Conservation (phyloP, 345 rosid species). For the Citrus medica region DNA sequence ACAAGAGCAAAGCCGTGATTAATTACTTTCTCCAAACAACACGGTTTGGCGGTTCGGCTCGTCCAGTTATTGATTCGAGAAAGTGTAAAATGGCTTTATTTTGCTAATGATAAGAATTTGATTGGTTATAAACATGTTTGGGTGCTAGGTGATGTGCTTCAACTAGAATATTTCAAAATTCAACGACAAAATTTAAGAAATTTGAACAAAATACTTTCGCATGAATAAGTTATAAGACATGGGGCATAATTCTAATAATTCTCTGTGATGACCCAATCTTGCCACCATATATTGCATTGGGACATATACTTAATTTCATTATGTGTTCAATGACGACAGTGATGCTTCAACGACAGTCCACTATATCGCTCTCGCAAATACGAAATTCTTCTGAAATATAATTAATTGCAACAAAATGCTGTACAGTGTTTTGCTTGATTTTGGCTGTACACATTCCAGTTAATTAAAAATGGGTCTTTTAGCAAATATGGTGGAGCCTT, state of each 20-base stretch:
- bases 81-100: neutral
- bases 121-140: neutral
- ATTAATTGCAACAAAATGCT: neutral
- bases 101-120: neutral
- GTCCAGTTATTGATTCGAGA: neutral
- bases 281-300: neutral
- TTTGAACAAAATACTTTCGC: neutral
- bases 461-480: neutral
- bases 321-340: slow-evolving; percentile 17
- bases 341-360: neutral
- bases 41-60: neutral
- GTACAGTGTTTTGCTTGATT: neutral
- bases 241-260: slow-evolving; percentile 1
- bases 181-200: slow-evolving; percentile 24
- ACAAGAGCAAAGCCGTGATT: too few species aligned
- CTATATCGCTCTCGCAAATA: too few species aligned
- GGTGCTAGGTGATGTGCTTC: neutral
- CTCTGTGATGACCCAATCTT: neutral
- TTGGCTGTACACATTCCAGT: neutral
- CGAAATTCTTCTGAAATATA: neutral
- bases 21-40: neutral
- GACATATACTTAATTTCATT: neutral
- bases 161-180: neutral
- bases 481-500: neutral
- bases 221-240: neutral